phyloP scores from a whole-genome alignment of 805 yeast species.

The Lachancea sp. region DNA sequence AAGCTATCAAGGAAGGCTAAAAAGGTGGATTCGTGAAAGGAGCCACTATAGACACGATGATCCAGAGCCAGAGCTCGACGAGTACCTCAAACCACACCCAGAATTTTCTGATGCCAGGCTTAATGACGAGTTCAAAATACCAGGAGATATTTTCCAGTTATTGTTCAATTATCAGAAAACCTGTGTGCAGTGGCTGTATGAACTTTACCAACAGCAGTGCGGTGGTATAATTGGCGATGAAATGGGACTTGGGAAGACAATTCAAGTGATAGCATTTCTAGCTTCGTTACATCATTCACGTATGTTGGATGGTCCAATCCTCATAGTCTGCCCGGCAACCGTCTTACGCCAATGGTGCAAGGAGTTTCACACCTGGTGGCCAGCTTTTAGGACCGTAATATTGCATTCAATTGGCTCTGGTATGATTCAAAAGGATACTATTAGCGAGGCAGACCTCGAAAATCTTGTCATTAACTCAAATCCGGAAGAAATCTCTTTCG shows the following conservation, averaged over 20 bases:
- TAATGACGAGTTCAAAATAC: conserved; percentile 63
- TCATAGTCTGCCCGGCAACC: conserved; percentile 94
- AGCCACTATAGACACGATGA: conserved; percentile 34
- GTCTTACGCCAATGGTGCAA: conserved; percentile 96
- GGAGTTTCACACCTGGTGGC: conserved; percentile 98
- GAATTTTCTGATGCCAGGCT: conserved; percentile 65
- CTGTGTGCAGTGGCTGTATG: conserved; percentile 97
- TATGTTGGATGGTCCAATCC: conserved; percentile 63
- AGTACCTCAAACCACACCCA: conserved; percentile 78
- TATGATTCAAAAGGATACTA: conserved; percentile 40
- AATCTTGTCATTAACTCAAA: conserved; percentile 35
- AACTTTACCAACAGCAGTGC: conserved; percentile 75
- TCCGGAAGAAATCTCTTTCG: conserved; percentile 39
- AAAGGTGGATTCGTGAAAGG: conserved; percentile 53
- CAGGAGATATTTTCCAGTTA: conserved; percentile 85
- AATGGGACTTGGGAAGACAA: conserved; percentile 96
- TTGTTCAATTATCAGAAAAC: conserved; percentile 92
- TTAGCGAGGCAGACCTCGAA: conserved; percentile 48
- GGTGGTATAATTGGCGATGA: conserved; percentile 98
- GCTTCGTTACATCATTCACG: conserved; percentile 88
- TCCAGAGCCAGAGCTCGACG: conserved; percentile 33
- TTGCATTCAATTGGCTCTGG: conserved; percentile 92
- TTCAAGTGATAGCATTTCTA: conserved; percentile 82
- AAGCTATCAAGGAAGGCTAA: conserved; percentile 53
- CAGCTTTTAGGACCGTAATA: conserved; percentile 78